Conservation (phyloP, 768 basidiomycete genomes). For the Trametes cinnabarina region DNA sequence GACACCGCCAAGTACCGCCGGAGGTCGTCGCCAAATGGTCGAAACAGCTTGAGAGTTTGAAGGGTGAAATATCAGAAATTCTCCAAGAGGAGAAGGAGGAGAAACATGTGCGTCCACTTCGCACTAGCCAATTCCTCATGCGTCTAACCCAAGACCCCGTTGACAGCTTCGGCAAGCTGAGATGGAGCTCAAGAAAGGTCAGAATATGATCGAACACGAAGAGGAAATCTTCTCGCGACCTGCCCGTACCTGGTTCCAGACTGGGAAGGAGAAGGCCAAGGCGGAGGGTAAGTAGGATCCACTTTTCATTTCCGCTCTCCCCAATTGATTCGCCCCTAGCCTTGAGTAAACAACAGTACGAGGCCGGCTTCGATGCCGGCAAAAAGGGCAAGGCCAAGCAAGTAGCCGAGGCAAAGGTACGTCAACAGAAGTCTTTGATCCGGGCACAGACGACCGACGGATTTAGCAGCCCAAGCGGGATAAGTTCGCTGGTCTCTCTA, state of each 20-base stretch:
- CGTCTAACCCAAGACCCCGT: constrained; percentile 15
- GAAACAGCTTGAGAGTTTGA: constrained; percentile 65
- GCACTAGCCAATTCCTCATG: constrained; percentile 17
- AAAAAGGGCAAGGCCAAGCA: constrained; percentile 41
- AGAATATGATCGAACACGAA: constrained; percentile 93
- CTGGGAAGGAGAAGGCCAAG: constrained; percentile 73
- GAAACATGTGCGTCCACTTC: constrained; percentile 57
- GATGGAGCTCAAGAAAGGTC: constrained; percentile 92
- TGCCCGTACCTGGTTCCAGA: constrained; percentile 99
- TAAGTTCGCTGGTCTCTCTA: constrained; percentile 79
- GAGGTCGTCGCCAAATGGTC: constrained; percentile 73
- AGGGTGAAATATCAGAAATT: constrained; percentile 74
- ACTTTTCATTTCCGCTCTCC: constrained; percentile 2
- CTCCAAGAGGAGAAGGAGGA: constrained; percentile 94
- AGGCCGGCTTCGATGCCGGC: constrained; percentile 44
- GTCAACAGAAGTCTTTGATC: constrained; percentile 5
- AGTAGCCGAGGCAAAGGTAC: constrained; percentile 34
- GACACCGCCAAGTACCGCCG: constrained; percentile 82
- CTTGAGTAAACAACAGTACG: constrained; percentile 73
- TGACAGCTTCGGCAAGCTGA: constrained; percentile 81
- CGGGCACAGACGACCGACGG: constrained; percentile 4
- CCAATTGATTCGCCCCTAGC: constrained; percentile 42
- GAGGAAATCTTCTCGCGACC: constrained; percentile 91
- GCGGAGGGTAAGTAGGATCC: constrained; percentile 59
- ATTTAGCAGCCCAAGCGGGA: constrained; percentile 65